Evolutionary conservation across 2,329 filamentous ascomycete genomes (phyloP), one percentile per base, ranked within the genome.

Genomic region (Fusarium luffae): DNA sequence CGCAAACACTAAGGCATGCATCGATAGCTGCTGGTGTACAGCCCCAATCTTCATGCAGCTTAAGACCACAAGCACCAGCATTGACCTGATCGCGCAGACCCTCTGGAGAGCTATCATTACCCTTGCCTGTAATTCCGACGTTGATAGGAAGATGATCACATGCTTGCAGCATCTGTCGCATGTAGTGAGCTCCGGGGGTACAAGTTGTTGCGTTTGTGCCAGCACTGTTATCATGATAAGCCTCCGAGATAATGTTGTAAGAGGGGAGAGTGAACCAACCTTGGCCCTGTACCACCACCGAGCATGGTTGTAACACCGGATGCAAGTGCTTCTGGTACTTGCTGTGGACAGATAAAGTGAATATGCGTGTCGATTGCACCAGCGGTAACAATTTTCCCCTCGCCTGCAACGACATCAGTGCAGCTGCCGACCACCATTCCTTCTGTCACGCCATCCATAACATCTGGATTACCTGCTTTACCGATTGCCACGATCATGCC

Each of bases 31-130:
- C 92, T 0, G 95, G 95, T 2, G 95, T 98, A 23, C 88, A 90
- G 55, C 95, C 95, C 95, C 95, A 98, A 80, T 98, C 95, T 81
- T 98, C 95, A 79, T 98, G 95, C 9, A 98, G 85, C 80, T 98
- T 98, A 64, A 98, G 86, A 10, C 95, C 95, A 73, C 93, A 95
- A 2, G 92, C 94, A 12, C 95, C 95, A 1, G 95, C 95, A 58
- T 87, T 82, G 60, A 93, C 86, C 80, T 97, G 93, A 72, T 98
- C 93, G 50, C 89, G 88, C 4, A 98, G 85, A 12, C 91, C 92
- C 4, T 80, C 78, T 0, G 88, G 86, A 13, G 88, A 88, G 71
- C 90, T 90, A 79, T 98, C 95, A 77, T 97, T 98, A 64, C 95
- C 95, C 82, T 98, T 98, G 43, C 92, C 93, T 0, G 94, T 98